phyloP scores from a whole-genome alignment of 805 yeast species.

The Kodamaea kaohsiungensis region DNA sequence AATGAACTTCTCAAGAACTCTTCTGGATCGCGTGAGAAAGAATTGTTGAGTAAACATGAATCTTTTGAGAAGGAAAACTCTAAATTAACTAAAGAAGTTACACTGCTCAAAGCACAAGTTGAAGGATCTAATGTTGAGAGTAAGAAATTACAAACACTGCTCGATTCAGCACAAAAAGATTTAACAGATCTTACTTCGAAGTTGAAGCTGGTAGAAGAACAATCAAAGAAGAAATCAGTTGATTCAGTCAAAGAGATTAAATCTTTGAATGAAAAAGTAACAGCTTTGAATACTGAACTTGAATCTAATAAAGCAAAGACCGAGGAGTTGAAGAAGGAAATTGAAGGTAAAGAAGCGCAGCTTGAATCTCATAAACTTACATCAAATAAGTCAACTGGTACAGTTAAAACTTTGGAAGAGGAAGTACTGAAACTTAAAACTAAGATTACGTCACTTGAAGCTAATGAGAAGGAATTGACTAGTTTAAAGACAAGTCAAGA shows the following conservation, averaged over 20 bases:
- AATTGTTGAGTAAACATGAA: background rate
- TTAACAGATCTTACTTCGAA: background rate
- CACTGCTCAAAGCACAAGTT: background rate
- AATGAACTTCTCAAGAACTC: conserved; percentile 4
- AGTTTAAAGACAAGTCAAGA: conserved; percentile 7
- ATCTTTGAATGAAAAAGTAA: background rate
- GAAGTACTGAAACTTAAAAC: conserved; percentile 1
- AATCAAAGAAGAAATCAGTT: background rate
- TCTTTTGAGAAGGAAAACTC: background rate
- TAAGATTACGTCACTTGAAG: conserved; percentile 4
- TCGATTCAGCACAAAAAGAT: background rate
- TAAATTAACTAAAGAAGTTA: background rate
- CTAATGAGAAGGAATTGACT: conserved; percentile 7
- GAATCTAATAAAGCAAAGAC: background rate
- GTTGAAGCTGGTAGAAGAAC: background rate
- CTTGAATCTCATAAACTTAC: conserved; percentile 1
- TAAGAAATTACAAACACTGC: background rate
- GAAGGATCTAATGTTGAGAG: background rate
- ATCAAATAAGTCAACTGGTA: background rate
- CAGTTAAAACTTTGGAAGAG: background rate
- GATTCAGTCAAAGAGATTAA: background rate
- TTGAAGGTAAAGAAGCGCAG: conserved; percentile 5
- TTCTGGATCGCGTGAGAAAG: background rate
- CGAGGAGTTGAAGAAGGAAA: conserved; percentile 5
- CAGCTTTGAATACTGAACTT: background rate